phyloP scores from a whole-genome alignment of 2,329 filamentous ascomycete genomes.

The Neurospora crassa region DNA sequence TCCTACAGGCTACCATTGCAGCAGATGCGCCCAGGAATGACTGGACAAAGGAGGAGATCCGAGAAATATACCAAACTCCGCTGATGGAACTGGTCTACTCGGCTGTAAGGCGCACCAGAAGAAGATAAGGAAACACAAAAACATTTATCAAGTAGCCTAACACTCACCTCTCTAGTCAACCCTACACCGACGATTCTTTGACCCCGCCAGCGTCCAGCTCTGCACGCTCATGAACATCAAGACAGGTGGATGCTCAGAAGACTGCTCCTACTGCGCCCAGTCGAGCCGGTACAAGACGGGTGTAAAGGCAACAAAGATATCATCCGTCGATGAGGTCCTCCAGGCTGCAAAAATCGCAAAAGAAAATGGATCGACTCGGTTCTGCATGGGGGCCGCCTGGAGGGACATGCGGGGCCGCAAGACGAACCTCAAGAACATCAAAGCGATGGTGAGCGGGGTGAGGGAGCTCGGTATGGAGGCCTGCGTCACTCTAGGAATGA shows the following conservation, averaged over 20 bases:
- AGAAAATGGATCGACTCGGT: slow-evolving; percentile 76
- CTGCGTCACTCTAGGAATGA: slow-evolving; percentile 92
- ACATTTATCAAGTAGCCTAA: slow-evolving; percentile 5
- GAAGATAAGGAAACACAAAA: neutral
- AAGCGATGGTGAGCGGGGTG: slow-evolving; percentile 76
- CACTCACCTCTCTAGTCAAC: slow-evolving; percentile 43
- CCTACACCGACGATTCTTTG: slow-evolving; percentile 77
- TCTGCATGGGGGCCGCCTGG: slow-evolving; percentile 95
- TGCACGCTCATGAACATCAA: slow-evolving; percentile 98
- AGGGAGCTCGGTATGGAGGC: slow-evolving; percentile 77
- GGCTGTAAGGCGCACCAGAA: slow-evolving; percentile 44
- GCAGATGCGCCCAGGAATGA: slow-evolving; percentile 55
- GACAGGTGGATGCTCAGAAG: slow-evolving; percentile 83
- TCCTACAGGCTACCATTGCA: slow-evolving; percentile 44
- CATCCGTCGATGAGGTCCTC: slow-evolving; percentile 71
- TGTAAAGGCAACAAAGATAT: slow-evolving; percentile 69
- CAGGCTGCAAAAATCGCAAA: slow-evolving; percentile 68
- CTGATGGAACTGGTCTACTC: slow-evolving; percentile 70
- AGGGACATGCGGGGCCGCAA: slow-evolving; percentile 88
- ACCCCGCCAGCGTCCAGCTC: slow-evolving; percentile 75
- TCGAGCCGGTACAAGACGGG: slow-evolving; percentile 73
- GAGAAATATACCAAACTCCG: slow-evolving; percentile 71
- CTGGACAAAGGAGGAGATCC: slow-evolving; percentile 77
- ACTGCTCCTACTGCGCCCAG: slow-evolving; percentile 89
- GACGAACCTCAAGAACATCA: slow-evolving; percentile 73